Conservation (phyloP, 306 rosid genomes). For the Malus sylvestris region DNA sequence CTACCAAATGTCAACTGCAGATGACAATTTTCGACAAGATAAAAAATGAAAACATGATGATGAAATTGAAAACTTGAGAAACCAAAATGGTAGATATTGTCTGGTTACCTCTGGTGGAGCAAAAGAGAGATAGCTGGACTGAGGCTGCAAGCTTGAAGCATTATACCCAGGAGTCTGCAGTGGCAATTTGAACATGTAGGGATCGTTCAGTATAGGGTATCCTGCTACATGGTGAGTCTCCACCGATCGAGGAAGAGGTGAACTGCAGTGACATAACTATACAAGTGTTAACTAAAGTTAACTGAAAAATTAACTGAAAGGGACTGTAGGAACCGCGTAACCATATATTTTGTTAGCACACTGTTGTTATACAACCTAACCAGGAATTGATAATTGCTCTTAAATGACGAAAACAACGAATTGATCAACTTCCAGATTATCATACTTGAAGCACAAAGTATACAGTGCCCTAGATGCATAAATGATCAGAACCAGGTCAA, state of each 20-base stretch:
- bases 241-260: slow-evolving; percentile 59
- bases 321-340: not conserved
- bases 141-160: slow-evolving; percentile 43
- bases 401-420: not conserved
- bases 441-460: not conserved
- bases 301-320: not conserved
- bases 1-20: slow-evolving; percentile 73
- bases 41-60: not conserved
- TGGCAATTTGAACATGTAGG: slow-evolving; percentile 38
- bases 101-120: slow-evolving; percentile 88
- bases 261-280: slow-evolving; percentile 35
- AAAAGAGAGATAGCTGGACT: slow-evolving; percentile 68
- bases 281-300: not conserved
- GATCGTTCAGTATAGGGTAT: slow-evolving; percentile 63
- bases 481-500: not conserved
- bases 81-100: slow-evolving; percentile 9
- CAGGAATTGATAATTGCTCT: not conserved
- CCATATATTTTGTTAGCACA: too few species aligned
- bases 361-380: too few species aligned
- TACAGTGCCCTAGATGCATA: slow-evolving; percentile 5
- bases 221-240: slow-evolving; percentile 57
- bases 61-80: not conserved
- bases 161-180: slow-evolving; percentile 58
- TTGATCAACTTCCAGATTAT: not conserved
- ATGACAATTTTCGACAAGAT: slow-evolving; percentile 19